Evolutionary conservation across 148 eudicot genomes (phyloP), one percentile per base, ranked within the genome.

Genomic region (Hydrangea macrophylla): DNA sequence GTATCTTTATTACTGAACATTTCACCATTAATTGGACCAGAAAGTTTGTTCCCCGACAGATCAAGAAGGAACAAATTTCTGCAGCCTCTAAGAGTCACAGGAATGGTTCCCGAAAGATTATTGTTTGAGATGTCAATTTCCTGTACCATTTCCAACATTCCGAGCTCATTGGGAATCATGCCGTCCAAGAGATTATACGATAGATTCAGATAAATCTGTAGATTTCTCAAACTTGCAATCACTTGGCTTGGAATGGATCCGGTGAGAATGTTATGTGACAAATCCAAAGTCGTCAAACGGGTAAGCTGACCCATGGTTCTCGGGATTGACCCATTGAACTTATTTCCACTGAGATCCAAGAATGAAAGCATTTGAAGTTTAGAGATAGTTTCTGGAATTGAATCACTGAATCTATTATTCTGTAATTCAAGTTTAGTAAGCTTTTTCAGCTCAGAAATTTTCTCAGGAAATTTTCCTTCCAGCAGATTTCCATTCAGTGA

Each of bases 101-200:
- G 90, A 66, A 93, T 65, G 55, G 60, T 67, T 55, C 97, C 96
- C 15, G 92, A 84, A 20, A 93, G 62, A 63, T 86, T 78, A 58
- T 93, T 93, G 71, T 82, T 82, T 0, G 98, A 90, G 63, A 90
- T 27, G 70, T 93, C 95, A 25, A 93, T 86, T 45, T 59, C 83
- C 58, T 88, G 92, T 45, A 90, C 89, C 98, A 93, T 93, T 30
- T 83, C 82, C 59, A 90, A 70, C 70, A 53, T 67, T 26, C 96
- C 92, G 48, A 93, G 67, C 62, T 85, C 92, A 17, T 77, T 70
- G 45, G 98, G 96, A 23, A 93, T 70, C 26, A 55, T n/a, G 42
- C 83, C 89, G 2, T 77, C 53, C 17, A 93, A 72, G 55, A 58
- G 66, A 68, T 93, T 93, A 75, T 84, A 53, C 3, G 98, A 93